These are phyloP conservation scores for Hanseniaspora hatyaiensis DNA, from an alignment of 805 yeast genomes.

Conservation along the genomic window DNA sequence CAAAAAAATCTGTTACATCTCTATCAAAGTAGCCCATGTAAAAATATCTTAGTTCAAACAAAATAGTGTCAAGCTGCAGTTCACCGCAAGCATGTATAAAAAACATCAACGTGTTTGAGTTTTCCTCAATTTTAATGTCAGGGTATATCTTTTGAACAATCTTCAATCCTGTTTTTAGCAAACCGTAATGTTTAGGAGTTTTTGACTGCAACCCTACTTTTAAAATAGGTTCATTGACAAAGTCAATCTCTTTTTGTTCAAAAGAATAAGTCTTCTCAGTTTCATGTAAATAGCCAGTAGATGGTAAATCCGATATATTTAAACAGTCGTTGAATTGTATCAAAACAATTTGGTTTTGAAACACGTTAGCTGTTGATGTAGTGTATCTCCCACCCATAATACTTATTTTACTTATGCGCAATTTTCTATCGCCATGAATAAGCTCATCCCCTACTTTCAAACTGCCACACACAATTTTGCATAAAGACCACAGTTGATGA, in stretches of 20 bases:
- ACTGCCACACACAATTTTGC: slow-evolving; percentile 52
- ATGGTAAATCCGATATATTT: slow-evolving; percentile 44
- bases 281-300: slow-evolving; percentile 15
- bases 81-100: slow-evolving; percentile 77
- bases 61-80: slow-evolving; percentile 66
- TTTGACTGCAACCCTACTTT: slow-evolving; percentile 77
- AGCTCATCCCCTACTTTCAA: slow-evolving; percentile 34
- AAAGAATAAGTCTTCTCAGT: slow-evolving; percentile 19
- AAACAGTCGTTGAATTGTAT: slow-evolving; percentile 34
- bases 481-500: slow-evolving; percentile 43
- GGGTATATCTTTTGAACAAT: slow-evolving; percentile 52
- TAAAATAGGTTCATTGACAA: slow-evolving; percentile 47
- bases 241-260: slow-evolving; percentile 26
- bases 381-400: slow-evolving; percentile 57
- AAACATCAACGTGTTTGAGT: slow-evolving; percentile 74
- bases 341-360: slow-evolving; percentile 58
- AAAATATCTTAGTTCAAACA: slow-evolving; percentile 60
- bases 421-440: neutral
- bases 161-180: slow-evolving; percentile 57
- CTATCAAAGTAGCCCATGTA: slow-evolving; percentile 27
- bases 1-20: slow-evolving; percentile 34
- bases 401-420: neutral
- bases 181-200: slow-evolving; percentile 66
- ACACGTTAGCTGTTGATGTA: slow-evolving; percentile 40
- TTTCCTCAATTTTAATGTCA: slow-evolving; percentile 57